A percentile compares a stretch with the other conserved stretches of the same genome.
These are phyloP conservation scores for Glycyrrhiza uralensis DNA, from an alignment of 306 rosid species.

Conservation along the genomic window DNA sequence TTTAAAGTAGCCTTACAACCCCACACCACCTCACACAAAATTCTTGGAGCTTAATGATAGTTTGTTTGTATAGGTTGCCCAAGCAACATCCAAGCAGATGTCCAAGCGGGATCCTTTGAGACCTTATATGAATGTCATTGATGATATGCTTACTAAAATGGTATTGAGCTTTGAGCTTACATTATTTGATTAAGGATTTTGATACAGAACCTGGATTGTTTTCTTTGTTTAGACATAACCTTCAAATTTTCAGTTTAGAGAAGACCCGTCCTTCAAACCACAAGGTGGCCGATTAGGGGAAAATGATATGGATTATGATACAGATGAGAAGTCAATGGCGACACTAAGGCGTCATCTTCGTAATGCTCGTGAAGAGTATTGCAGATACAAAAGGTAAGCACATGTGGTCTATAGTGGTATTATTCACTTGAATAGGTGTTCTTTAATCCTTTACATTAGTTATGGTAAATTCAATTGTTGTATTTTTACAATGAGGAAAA, in stretches of 20 bases:
- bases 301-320: constrained; percentile 95
- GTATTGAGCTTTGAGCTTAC: constrained; percentile 39
- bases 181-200: background rate
- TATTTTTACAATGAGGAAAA: background rate
- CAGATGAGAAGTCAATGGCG: constrained; percentile 98
- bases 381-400: constrained; percentile 78
- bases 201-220: background rate
- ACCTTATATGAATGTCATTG: constrained; percentile 84
- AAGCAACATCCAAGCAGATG: constrained; percentile 94
- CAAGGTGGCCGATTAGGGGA: constrained; percentile 92
- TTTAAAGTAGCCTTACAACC: background rate
- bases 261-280: constrained; percentile 93
- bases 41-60: constrained; percentile 7
- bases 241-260: constrained; percentile 58
- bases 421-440: background rate
- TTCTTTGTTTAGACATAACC: constrained; percentile 22
- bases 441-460: background rate
- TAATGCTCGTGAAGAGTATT: constrained; percentile 80
- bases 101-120: constrained; percentile 92
- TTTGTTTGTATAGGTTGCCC: constrained; percentile 69
- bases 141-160: constrained; percentile 75
- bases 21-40: background rate
- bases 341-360: constrained; percentile 88
- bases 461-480: constrained; percentile 10
- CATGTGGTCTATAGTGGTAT: background rate